phyloP scores from a whole-genome alignment of 1,284 basidiomycete genomes.

The Volvariella volvacea region DNA sequence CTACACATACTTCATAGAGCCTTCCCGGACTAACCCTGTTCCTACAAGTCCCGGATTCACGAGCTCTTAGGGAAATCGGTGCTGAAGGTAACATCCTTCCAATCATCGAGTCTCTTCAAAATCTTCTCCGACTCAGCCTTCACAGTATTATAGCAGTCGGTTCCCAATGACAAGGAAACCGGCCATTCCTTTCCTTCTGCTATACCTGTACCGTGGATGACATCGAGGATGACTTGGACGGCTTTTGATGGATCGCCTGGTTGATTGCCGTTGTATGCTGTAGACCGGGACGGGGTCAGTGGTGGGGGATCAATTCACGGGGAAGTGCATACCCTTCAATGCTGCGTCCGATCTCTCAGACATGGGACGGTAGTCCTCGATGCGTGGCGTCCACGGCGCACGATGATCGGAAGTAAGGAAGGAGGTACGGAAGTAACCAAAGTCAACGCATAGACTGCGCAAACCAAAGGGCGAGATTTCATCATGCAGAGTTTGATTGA shows the following conservation, averaged over 20 bases:
- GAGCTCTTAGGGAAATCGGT: conserved; percentile 6
- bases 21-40: too few relatives aligned
- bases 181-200: conserved; percentile 11
- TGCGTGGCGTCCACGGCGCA: neutral
- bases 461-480: conserved; percentile 8
- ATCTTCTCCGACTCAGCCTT: conserved; percentile 7
- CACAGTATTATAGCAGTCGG: conserved; percentile 9
- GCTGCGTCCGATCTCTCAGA: conserved; percentile 3
- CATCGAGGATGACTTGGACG: conserved; percentile 13
- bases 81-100: conserved; percentile 12
- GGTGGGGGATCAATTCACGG: too few relatives aligned
- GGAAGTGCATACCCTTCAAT: conserved; percentile 3
- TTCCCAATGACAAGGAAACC: conserved; percentile 10
- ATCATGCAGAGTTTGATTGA: conserved; percentile 2
- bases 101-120: conserved; percentile 7
- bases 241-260: conserved; percentile 14
- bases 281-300: too few relatives aligned
- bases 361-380: conserved; percentile 5
- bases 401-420: conserved; percentile 5
- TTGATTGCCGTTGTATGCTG: conserved; percentile 10
- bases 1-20: too few relatives aligned
- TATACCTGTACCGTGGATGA: conserved; percentile 14
- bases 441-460: conserved; percentile 9
- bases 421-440: conserved; percentile 9
- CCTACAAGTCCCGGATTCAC: too few relatives aligned